Conservation (phyloP, 2,329 filamentous ascomycete species). For the Dendrostoma leiphaemia region DNA sequence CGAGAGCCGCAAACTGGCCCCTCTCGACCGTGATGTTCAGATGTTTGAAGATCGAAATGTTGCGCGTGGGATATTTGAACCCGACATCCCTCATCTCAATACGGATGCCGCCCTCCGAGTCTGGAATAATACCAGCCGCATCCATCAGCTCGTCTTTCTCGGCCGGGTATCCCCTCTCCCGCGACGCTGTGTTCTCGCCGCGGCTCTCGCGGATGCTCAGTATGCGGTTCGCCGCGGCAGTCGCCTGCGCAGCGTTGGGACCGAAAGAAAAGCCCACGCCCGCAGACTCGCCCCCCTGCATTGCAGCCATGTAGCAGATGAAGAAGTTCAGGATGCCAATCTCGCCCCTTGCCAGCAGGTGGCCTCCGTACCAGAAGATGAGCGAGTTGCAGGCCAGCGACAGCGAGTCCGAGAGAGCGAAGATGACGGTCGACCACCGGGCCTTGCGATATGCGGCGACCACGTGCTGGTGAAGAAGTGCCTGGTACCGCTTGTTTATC, state of each 20-base stretch:
- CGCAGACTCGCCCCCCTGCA: constrained; percentile 65
- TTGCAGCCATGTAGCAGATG: constrained; percentile 62
- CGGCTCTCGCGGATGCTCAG: constrained; percentile 45
- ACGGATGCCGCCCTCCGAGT: constrained; percentile 48
- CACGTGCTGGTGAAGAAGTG: constrained; percentile 59
- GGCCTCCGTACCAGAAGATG: constrained; percentile 66
- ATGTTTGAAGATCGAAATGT: constrained; percentile 55
- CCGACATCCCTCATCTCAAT: constrained; percentile 56
- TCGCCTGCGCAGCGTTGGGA: constrained; percentile 60
- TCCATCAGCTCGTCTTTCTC: constrained; percentile 24
- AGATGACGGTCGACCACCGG: constrained; percentile 60
- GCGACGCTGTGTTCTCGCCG: neutral
- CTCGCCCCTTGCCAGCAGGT: constrained; percentile 52
- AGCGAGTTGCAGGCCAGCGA: constrained; percentile 62
- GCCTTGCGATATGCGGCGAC: constrained; percentile 58
- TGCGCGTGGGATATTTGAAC: constrained; percentile 60
- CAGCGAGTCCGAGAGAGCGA: constrained; percentile 67
- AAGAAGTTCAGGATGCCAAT: constrained; percentile 47
- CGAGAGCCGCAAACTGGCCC: constrained; percentile 69
- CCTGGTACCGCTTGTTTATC: constrained; percentile 61
- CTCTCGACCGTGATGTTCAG: constrained; percentile 64
- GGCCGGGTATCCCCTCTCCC: neutral
- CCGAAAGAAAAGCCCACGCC: constrained; percentile 68
- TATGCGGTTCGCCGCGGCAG: constrained; percentile 59
- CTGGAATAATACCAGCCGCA: constrained; percentile 38